These are phyloP conservation scores for Penicillium oxalicum DNA, from an alignment of 2,329 filamentous ascomycete genomes.

Conservation along the genomic window DNA sequence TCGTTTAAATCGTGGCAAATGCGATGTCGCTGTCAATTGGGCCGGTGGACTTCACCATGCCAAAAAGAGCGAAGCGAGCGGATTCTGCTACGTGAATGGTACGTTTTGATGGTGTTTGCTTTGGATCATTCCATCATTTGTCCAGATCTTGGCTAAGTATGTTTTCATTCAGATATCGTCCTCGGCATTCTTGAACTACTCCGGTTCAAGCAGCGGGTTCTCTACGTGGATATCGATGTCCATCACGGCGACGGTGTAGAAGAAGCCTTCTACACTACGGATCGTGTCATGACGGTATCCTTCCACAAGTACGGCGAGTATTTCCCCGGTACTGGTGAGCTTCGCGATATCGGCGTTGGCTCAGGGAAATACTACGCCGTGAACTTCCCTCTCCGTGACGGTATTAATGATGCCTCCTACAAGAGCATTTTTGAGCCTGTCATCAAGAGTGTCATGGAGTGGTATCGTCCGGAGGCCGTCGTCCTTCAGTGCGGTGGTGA, in stretches of 20 bases:
- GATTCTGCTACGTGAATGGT: conserved; percentile 97
- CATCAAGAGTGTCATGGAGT: conserved; percentile 63
- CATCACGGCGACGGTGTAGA: conserved; percentile 65
- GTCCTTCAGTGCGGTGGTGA: conserved; percentile 65
- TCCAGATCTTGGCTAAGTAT: conserved; percentile 10
- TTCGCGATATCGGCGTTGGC: conserved; percentile 63
- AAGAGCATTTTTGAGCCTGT: conserved; percentile 64
- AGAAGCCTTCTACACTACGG: conserved; percentile 66
- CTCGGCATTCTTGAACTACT: conserved; percentile 61
- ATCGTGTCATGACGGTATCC: conserved; percentile 65
- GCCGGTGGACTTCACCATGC: conserved; percentile 94
- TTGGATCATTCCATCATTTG: background rate
- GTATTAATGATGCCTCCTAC: conserved; percentile 63
- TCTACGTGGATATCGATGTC: conserved; percentile 64
- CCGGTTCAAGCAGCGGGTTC: conserved; percentile 57
- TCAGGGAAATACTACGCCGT: conserved; percentile 62
- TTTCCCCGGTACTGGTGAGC: conserved; percentile 64
- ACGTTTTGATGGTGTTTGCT: conserved; percentile 5
- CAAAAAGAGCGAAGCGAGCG: conserved; percentile 88
- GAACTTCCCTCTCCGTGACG: conserved; percentile 64
- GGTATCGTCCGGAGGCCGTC: conserved; percentile 61
- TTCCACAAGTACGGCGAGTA: conserved; percentile 71
- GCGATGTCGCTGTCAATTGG: conserved; percentile 72
- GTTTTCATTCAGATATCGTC: conserved; percentile 51
- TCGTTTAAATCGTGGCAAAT: conserved; percentile 61